phyloP scores from a whole-genome alignment of 1,139 yeast genomes.

The Meyerozyma smithsonii region DNA sequence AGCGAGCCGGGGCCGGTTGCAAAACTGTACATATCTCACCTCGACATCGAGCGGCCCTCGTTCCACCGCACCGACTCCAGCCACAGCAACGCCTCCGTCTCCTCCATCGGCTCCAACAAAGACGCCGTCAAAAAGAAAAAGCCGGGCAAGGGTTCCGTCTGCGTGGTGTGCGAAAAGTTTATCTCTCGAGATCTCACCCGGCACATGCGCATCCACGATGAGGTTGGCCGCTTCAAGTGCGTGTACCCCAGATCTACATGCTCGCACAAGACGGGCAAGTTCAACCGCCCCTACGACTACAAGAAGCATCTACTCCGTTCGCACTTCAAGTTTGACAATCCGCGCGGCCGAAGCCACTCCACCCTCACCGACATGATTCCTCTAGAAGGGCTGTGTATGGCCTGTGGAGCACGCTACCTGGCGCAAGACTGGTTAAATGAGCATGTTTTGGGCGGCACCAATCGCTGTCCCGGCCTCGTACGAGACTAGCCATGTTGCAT shows the following conservation, averaged over 20 bases:
- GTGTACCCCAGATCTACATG: slow-evolving; percentile 40
- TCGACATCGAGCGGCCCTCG: slow-evolving; percentile 6
- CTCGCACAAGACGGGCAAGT: slow-evolving; percentile 41
- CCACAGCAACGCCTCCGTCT: slow-evolving; percentile 18
- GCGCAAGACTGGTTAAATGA: slow-evolving; percentile 41
- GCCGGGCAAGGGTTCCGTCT: slow-evolving; percentile 34
- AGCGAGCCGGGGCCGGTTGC: not conserved
- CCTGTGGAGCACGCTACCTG: slow-evolving; percentile 30
- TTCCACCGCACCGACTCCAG: slow-evolving; percentile 19
- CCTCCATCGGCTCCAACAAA: slow-evolving; percentile 5
- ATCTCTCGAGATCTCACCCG: slow-evolving; percentile 42
- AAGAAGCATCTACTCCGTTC: slow-evolving; percentile 43
- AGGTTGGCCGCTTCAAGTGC: slow-evolving; percentile 43
- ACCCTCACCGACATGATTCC: slow-evolving; percentile 43
- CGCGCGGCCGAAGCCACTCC: slow-evolving; percentile 37
- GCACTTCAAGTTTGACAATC: slow-evolving; percentile 43
- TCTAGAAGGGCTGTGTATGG: slow-evolving; percentile 33
- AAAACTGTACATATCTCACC: slow-evolving; percentile 1
- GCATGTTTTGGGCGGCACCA: slow-evolving; percentile 26
- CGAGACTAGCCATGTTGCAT: not conserved
- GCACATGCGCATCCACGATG: slow-evolving; percentile 45
- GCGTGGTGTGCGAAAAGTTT: slow-evolving; percentile 38
- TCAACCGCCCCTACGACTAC: slow-evolving; percentile 46
- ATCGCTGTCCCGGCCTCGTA: slow-evolving; percentile 2
- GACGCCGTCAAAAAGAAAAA: slow-evolving; percentile 25